Percentiles rank a stretch among this genome's conserved stretches.
Conservation (phyloP, 495 filamentous ascomycete genomes). For the Podospora australis region DNA sequence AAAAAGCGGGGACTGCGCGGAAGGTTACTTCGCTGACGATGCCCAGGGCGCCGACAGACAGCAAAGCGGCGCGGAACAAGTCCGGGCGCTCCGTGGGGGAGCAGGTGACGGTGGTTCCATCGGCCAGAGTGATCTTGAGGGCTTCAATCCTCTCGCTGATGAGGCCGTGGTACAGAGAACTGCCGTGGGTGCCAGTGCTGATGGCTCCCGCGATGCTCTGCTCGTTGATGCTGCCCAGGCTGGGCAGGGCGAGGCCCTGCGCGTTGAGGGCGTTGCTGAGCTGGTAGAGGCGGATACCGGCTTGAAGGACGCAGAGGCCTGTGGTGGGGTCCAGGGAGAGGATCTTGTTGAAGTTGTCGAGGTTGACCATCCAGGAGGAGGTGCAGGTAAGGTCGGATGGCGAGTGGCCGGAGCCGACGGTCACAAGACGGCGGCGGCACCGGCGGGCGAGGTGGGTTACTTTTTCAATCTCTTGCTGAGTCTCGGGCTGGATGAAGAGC, state of each 20-base stretch:
- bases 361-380: conserved; percentile 88
- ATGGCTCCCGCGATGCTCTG: conserved; percentile 94
- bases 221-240: conserved; percentile 87
- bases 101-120: conserved; percentile 70
- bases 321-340: conserved; percentile 58
- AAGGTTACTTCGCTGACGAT: conserved; percentile 86
- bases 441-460: conserved; percentile 71
- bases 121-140: conserved; percentile 74
- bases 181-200: conserved; percentile 87
- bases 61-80: conserved; percentile 80
- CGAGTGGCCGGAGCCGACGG: conserved; percentile 82
- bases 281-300: conserved; percentile 72
- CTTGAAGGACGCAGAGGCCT: conserved; percentile 66
- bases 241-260: conserved; percentile 72
- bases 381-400: conserved; percentile 91
- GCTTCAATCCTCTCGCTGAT: conserved; percentile 67
- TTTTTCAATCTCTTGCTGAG: conserved; percentile 74
- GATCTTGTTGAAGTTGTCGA: conserved; percentile 73
- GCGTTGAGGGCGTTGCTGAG: conserved; percentile 63
- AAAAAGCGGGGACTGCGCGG: conserved; percentile 67
- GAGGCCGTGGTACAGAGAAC: conserved; percentile 74
- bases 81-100: conserved; percentile 62
- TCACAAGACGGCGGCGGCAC: conserved; percentile 71
- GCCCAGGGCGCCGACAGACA: conserved; percentile 83
- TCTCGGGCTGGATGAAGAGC: conserved; percentile 78